Percentiles rank a stretch among this genome's conserved stretches.
Evolutionary conservation across 352 stramenopile genomes (phyloP).

Genomic region (Thalassiosira hispida): DNA sequence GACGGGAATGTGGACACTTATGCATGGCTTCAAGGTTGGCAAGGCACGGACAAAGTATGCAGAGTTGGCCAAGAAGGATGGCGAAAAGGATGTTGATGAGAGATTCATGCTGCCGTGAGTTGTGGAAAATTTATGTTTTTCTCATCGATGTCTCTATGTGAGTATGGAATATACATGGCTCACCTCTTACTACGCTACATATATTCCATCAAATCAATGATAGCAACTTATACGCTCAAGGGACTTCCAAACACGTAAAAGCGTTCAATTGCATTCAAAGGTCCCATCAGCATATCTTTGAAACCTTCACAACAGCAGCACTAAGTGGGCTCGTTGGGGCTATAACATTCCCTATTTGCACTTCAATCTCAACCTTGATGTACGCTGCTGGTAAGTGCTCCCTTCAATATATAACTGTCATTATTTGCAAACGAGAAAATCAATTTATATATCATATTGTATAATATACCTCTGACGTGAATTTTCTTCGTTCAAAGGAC

Average conservation of each 20-base stretch:
- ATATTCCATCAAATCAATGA: too few relatives aligned
- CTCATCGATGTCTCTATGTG: conserved; percentile 9
- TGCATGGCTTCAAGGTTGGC: conserved; percentile 59
- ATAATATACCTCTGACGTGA: too few relatives aligned
- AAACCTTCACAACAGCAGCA: conserved; percentile 88
- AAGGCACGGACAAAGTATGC: conserved; percentile 57
- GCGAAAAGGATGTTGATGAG: conserved; percentile 64
- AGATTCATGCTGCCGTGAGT: conserved; percentile 53
- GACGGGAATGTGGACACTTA: conserved; percentile 51
- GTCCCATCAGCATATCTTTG: conserved; percentile 91
- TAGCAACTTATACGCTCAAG: conserved; percentile 87
- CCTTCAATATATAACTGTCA: neutral
- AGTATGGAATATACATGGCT: too few relatives aligned
- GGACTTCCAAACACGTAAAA: conserved; percentile 89
- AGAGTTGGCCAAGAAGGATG: conserved; percentile 64
- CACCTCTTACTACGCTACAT: too few relatives aligned
- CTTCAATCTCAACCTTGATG: conserved; percentile 38
- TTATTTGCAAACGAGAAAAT: neutral
- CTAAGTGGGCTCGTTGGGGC: conserved; percentile 48
- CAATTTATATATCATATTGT: too few relatives aligned
- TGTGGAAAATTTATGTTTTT: neutral
- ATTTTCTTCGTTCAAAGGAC: conserved; percentile 12
- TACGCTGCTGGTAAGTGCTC: conserved; percentile 43
- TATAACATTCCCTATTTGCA: conserved; percentile 57
- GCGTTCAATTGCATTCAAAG: conserved; percentile 92